Evolutionary conservation across 2,329 filamentous ascomycete genomes (phyloP), one percentile per base, ranked within the genome.

Genomic region (Sclerotinia nivalis): DNA sequence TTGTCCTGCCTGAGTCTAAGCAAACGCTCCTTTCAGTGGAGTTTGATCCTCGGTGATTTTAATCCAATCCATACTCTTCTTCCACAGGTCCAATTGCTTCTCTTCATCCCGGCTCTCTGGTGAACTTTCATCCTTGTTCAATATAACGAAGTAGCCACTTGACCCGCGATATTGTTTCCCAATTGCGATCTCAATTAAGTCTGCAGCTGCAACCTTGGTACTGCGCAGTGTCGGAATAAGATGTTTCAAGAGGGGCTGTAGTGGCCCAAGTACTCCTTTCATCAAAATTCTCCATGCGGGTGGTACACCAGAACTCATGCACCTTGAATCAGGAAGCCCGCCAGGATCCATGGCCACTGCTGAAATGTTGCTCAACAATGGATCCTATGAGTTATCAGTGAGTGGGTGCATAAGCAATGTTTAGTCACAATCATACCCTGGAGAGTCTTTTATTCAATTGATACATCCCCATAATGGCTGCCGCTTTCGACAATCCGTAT

Each of bases 71-170:
- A 62, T 28, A 49, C 40, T 62, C 43, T 62, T 62, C 25, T 34
- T 62, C 59, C 59, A 62, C n/a, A 62, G n/a, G 10, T n/a, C 28
- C 18, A 49, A 62, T 49, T 62, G 25, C 59, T 28, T 62, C 22
- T 49, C 59, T 62, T 62, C 43, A 49, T 62, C 59, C 12, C 31
- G 25, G 15, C 40, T 49, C 40, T 62, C 59, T 49, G 43, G 43
- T 28, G 59, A 62, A 28, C 59, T 62, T 34, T 62, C 25, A 13
- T 31, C 34, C 40, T 62, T 62, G 13, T 31, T 45, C n/a, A 62
- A 12, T 25, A 62, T 49, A n/a, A 62, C 5, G 12, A 45, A 49
- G 13, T 45, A 62, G 59, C 59, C 59, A 62, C 59, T 62, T 49
- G 25, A 12, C 7, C 22, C 18, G 4, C n/a, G 43, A 15, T 62